Conservation (phyloP, 345 rosid genomes). For the Pseudoturritis turrita region DNA sequence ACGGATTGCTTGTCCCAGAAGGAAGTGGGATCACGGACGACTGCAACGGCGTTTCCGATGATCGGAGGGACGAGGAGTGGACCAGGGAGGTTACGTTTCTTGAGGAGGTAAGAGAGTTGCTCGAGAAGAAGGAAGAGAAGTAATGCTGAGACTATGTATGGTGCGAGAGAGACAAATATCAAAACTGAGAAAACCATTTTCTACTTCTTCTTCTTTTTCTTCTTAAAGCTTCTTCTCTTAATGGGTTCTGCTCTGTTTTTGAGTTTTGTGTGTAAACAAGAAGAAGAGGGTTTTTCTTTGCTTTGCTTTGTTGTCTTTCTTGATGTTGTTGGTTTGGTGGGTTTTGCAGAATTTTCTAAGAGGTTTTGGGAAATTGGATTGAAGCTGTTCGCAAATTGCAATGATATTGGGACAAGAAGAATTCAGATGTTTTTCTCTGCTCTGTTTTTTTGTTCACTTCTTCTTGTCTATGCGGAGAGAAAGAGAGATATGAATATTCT, state of each 20-base stretch:
- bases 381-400: not conserved
- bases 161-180: slow-evolving; percentile 2
- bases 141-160: slow-evolving; percentile 32
- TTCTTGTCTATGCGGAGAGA: not conserved
- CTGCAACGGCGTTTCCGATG: slow-evolving; percentile 51
- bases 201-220: not conserved
- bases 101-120: slow-evolving; percentile 54
- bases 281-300: slow-evolving; percentile 15
- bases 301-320: not conserved
- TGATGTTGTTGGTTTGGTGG: not conserved
- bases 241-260: not conserved
- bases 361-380: slow-evolving; percentile 8
- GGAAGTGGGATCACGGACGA: slow-evolving; percentile 53
- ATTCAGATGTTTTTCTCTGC: not conserved
- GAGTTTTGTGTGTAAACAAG: not conserved
- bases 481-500: not conserved
- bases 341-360: slow-evolving; percentile 14
- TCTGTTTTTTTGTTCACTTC: not conserved
- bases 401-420: slow-evolving; percentile 1
- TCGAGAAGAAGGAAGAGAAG: slow-evolving; percentile 41
- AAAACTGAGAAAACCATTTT: not conserved
- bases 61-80: slow-evolving; percentile 58
- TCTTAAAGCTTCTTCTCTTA: not conserved
- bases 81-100: slow-evolving; percentile 59
- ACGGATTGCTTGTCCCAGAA: slow-evolving; percentile 72